phyloP scores from a whole-genome alignment of 2,329 filamentous ascomycete genomes.

The Aspergillus thermomutatus region DNA sequence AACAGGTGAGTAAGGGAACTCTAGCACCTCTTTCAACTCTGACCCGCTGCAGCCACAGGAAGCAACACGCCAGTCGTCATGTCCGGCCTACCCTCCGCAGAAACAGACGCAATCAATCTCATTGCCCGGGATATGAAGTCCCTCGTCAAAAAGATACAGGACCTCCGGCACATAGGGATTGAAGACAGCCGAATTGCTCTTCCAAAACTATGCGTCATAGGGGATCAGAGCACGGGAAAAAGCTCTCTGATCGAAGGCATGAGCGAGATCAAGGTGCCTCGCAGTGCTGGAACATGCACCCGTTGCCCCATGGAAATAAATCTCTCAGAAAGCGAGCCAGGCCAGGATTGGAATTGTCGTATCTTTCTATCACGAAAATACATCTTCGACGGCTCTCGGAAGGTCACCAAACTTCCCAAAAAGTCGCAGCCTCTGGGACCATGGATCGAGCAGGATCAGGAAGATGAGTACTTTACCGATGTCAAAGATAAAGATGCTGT shows the following conservation, averaged over 20 bases:
- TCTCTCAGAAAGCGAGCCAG: conserved; percentile 51
- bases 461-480: conserved; percentile 58
- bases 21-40: not conserved
- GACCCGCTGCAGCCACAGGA: not conserved
- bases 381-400: conserved; percentile 40
- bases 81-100: not conserved
- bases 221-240: conserved; percentile 83
- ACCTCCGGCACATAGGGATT: conserved; percentile 69
- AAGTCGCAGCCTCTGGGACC: conserved; percentile 58
- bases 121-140: conserved; percentile 34
- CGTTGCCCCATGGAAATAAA: conserved; percentile 78
- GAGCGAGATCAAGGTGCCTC: conserved; percentile 66
- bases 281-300: conserved; percentile 71
- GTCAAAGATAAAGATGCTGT: conserved; percentile 62
- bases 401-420: conserved; percentile 48
- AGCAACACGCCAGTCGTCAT: conserved; percentile 1
- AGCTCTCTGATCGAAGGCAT: conserved; percentile 64
- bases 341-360: conserved; percentile 60
- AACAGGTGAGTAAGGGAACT: not conserved
- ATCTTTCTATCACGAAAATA: conserved; percentile 68
- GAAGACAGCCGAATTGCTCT: conserved; percentile 64
- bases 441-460: conserved; percentile 55
- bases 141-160: conserved; percentile 43
- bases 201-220: conserved; percentile 77
- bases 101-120: conserved; percentile 22